Conservation (phyloP, 2,329 filamentous ascomycete genomes). For the Penicillium sp. region DNA sequence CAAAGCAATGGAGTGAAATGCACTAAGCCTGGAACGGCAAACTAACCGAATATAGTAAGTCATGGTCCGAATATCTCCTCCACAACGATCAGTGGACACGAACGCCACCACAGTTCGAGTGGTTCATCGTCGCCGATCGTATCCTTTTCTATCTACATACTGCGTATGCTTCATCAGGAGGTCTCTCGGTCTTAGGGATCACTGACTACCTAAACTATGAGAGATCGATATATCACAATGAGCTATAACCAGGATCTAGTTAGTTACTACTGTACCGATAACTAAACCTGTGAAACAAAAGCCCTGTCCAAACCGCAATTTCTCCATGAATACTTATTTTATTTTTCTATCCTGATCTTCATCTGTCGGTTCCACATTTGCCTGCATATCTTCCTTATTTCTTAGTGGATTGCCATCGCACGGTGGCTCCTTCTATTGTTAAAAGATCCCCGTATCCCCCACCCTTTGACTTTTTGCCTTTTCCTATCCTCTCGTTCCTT, state of each 20-base stretch:
- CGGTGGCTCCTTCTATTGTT: background rate
- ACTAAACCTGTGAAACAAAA: background rate
- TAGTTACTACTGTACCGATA: too few species aligned
- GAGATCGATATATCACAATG: constrained; percentile 9
- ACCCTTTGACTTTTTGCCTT: background rate
- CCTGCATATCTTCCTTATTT: background rate
- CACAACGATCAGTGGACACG: constrained; percentile 11
- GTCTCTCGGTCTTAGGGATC: background rate
- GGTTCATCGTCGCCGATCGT: constrained; percentile 9
- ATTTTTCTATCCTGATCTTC: constrained; percentile 22
- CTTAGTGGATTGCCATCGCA: constrained; percentile 8
- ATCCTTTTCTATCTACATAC: background rate
- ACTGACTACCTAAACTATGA: too few species aligned
- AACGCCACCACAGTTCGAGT: constrained; percentile 13
- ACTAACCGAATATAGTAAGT: too few species aligned
- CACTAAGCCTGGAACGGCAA: too few species aligned
- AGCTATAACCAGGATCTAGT: constrained; percentile 1
- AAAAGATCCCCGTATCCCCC: background rate
- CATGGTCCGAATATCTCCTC: too few species aligned
- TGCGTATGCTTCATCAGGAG: background rate
- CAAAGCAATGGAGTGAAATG: too few species aligned
- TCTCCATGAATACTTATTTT: constrained; percentile 3
- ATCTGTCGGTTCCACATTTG: background rate
- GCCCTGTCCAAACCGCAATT: background rate
- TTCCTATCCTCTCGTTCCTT: background rate